phyloP scores from a whole-genome alignment of 139 green algal genomes.

The Trebouxia sp. region DNA sequence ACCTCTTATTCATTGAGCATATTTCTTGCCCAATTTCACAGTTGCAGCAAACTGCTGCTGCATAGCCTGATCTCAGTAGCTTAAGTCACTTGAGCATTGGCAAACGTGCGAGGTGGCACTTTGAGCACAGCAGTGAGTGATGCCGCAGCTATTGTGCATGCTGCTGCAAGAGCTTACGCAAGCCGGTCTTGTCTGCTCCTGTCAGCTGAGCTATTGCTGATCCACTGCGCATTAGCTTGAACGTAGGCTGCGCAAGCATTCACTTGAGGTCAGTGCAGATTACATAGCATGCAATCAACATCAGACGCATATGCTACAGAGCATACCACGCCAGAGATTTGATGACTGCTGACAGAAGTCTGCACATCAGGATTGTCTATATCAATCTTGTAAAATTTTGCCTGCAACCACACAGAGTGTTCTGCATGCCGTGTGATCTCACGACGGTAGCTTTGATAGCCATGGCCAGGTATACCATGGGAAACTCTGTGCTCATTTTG shows the following conservation, averaged over 20 bases:
- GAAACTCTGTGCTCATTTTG: slow-evolving; percentile 40
- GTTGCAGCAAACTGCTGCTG: no score
- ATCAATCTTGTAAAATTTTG: slow-evolving; percentile 73
- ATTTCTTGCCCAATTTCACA: no score
- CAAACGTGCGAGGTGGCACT: no score
- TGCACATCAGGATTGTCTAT: slow-evolving; percentile 60
- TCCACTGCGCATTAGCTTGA: slow-evolving; percentile 44
- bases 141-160: background rate
- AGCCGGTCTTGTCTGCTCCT: slow-evolving; percentile 53
- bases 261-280: no score
- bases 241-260: slow-evolving; percentile 58
- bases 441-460: background rate
- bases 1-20: no score
- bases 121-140: no score
- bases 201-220: slow-evolving; percentile 52
- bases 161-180: slow-evolving; percentile 49
- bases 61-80: no score
- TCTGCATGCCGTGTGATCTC: background rate
- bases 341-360: slow-evolving; percentile 34
- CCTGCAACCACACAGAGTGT: slow-evolving; percentile 24
- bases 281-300: no score
- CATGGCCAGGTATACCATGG: background rate
- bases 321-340: slow-evolving; percentile 15
- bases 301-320: background rate
- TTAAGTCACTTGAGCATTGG: no score